Percentiles rank a stretch among this genome's conserved stretches.
Evolutionary conservation across 345 rosid genomes (phyloP).

Genomic region (Eutrema heterophyllum): DNA sequence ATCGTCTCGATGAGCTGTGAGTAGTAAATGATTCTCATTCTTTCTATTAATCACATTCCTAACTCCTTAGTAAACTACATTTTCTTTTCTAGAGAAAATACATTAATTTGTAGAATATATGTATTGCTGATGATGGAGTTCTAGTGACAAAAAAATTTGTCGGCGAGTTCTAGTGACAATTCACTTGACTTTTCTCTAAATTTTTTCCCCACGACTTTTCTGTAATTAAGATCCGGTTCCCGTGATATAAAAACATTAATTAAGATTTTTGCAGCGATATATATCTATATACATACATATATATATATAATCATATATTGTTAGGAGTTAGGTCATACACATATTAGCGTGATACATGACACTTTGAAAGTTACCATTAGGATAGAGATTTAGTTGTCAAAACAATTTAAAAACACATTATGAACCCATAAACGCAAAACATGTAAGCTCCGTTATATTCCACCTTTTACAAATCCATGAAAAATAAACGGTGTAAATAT

Average conservation of each 20-base stretch:
- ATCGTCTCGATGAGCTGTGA: conserved; percentile 26
- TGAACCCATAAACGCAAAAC: not conserved
- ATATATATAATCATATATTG: not conserved
- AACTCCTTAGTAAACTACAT: not conserved
- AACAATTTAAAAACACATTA: not conserved
- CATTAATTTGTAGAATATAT: not conserved
- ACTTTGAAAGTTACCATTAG: not conserved
- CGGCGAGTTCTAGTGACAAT: not conserved
- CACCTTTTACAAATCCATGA: not conserved
- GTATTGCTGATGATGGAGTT: not conserved
- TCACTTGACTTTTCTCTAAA: not conserved
- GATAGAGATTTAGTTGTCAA: not conserved
- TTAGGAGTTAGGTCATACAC: not conserved
- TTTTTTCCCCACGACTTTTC: not conserved
- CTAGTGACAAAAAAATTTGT: not conserved
- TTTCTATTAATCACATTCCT: conserved; percentile 17
- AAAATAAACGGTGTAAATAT: not conserved
- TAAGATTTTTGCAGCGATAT: not conserved
- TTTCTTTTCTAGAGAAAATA: not conserved
- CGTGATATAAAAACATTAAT: not conserved
- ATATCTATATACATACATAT: not conserved
- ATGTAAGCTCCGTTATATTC: not conserved
- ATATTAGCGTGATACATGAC: not conserved
- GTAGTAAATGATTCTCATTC: conserved; percentile 22
- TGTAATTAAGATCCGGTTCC: not conserved